Base-by-base conservation (phyloP, 2,329 filamentous ascomycete species). In the Fusarium oligoseptatum region DNA sequence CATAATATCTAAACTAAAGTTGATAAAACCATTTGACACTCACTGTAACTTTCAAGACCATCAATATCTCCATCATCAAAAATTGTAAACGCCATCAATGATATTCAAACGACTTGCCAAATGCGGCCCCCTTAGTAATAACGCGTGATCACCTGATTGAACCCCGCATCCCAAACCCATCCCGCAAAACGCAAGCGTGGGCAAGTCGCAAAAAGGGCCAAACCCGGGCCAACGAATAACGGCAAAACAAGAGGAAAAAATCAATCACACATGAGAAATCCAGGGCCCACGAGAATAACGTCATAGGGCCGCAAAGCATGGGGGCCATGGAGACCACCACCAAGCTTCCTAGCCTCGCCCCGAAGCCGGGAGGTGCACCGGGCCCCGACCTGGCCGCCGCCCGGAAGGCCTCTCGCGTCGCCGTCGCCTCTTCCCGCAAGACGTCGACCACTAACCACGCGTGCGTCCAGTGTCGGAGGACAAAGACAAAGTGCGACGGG, bases 401-500 rank as follows among this genome's bases (percentile, higher is more conserved):
- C 12, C 41, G 48, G 9, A 36, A 27, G n/a, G 52, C 24, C 11
- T n/a, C 48, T 3, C 56, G 56, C 11, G 27, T 52, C 48, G 48
- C 24, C 48, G 27, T 27, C 48, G 20, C 37, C 6, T 36, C 39
- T 11, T 45, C 60, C 11, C 67, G 71, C 29, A 74, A 72, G 45
- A 3, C 52, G 8, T 43, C 57, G 29, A 72, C 57, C 1, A 72
- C 57, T 1, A 69, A 66, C 12, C 45, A 61, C 10, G 72, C 71
- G 4, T 69, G 61, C 9, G 29, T 66, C 3, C 58, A 39, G 4
- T 73, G 70, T 14, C 67, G 70, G 6, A 73, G 70, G 45, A 60
- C 60, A 36, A 74, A 72, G 45, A 66, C 50, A 20, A 72, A 43
- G 22, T 72, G 71, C 6, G 71, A 74, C 8, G 71, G 71, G 32